A percentile compares a stretch with the other conserved stretches of the same genome.
Conservation (phyloP, 1,139 yeast genomes). For the Debaryomyces coudertii region DNA sequence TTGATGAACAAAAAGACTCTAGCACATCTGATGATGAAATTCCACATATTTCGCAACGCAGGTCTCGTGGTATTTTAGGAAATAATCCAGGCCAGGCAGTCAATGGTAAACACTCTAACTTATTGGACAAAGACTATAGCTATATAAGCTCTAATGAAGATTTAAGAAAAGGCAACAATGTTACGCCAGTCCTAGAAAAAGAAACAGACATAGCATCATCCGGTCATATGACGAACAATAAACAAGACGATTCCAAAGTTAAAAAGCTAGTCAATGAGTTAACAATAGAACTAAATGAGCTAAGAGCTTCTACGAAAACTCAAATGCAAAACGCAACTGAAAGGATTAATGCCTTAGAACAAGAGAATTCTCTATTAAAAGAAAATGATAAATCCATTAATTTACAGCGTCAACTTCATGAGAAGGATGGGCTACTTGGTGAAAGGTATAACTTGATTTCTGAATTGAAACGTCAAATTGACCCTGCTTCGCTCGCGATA, state of each 20-base stretch:
- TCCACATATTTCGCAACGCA: background rate
- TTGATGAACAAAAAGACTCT: slow-evolving; percentile 20
- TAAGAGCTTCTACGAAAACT: slow-evolving; percentile 49
- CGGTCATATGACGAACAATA: background rate
- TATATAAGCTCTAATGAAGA: slow-evolving; percentile 5
- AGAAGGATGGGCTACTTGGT: slow-evolving; percentile 37
- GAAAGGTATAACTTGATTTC: slow-evolving; percentile 35
- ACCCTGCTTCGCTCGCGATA: slow-evolving; percentile 35
- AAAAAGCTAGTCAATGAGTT: slow-evolving; percentile 44
- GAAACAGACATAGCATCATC: background rate
- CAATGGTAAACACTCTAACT: background rate
- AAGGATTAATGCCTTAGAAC: slow-evolving; percentile 50
- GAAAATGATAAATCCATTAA: slow-evolving; percentile 21
- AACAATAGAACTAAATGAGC: slow-evolving; percentile 48
- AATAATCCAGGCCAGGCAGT: background rate
- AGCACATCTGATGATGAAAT: slow-evolving; percentile 5
- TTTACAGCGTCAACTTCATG: slow-evolving; percentile 31
- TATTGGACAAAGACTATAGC: slow-evolving; percentile 5
- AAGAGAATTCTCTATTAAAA: slow-evolving; percentile 39
- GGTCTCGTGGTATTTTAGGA: slow-evolving; percentile 1
- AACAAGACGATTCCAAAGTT: slow-evolving; percentile 29
- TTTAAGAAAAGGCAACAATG: slow-evolving; percentile 11
- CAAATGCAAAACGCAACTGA: slow-evolving; percentile 60
- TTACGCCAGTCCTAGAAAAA: slow-evolving; percentile 17
- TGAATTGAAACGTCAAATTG: slow-evolving; percentile 40